phyloP scores from a whole-genome alignment of 1,284 basidiomycete genomes.

The Fomitopsis betulina region DNA sequence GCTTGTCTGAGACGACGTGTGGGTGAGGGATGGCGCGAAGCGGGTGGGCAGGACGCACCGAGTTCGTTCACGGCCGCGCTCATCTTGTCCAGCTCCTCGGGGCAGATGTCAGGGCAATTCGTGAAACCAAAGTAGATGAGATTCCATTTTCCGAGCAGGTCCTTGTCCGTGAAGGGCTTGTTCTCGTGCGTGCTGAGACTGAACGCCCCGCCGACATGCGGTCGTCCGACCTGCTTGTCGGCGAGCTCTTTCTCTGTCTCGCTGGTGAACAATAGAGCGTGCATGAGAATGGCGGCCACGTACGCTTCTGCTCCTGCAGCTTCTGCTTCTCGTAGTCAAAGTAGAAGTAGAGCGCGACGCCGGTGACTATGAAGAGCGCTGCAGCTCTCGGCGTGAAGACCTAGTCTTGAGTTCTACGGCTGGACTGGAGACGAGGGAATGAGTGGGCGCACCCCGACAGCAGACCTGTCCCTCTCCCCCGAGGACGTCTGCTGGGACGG shows the following conservation, averaged over 20 bases:
- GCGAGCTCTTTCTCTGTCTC: slow-evolving; percentile 62
- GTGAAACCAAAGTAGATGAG: slow-evolving; percentile 97
- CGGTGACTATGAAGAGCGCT: slow-evolving; percentile 78
- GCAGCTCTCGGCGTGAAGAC: slow-evolving; percentile 88
- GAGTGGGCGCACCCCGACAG: slow-evolving; percentile 36
- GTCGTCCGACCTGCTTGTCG: slow-evolving; percentile 54
- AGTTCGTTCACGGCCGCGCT: slow-evolving; percentile 74
- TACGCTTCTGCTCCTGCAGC: slow-evolving; percentile 53
- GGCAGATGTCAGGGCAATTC: slow-evolving; percentile 98
- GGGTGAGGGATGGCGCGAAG: not conserved
- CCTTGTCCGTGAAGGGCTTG: slow-evolving; percentile 75
- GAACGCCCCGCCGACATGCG: slow-evolving; percentile 92
- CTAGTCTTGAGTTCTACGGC: slow-evolving; percentile 34
- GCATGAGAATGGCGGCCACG: slow-evolving; percentile 7
- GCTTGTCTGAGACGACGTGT: slow-evolving; percentile 48
- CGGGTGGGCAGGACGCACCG: slow-evolving; percentile 41
- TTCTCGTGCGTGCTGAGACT: slow-evolving; percentile 64
- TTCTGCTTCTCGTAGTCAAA: slow-evolving; percentile 86
- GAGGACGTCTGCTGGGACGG: slow-evolving; percentile 18
- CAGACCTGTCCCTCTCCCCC: slow-evolving; percentile 33
- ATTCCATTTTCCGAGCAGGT: slow-evolving; percentile 83
- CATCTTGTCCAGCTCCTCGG: slow-evolving; percentile 97
- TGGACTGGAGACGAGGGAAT: not conserved
- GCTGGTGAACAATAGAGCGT: not conserved
- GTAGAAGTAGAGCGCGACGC: slow-evolving; percentile 82